phyloP scores from a whole-genome alignment of 768 basidiomycete species.

The Lentinus tigrinus region DNA sequence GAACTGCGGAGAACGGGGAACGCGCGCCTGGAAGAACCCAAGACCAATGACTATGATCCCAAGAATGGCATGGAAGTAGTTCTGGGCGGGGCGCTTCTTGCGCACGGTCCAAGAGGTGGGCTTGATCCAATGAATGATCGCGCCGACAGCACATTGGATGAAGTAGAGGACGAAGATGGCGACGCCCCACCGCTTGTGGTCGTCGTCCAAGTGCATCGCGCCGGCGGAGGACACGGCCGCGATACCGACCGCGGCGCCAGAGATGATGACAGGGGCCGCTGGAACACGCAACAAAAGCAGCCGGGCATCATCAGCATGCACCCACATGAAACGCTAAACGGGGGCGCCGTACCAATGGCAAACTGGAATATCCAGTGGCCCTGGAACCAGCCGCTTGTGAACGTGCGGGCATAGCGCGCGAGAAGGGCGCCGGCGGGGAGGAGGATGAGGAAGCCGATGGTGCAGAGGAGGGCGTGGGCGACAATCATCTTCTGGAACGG shows the following conservation, averaged over 20 bases:
- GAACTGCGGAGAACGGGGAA: too few species aligned
- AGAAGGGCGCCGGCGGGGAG: constrained; percentile 59
- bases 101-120: constrained; percentile 34
- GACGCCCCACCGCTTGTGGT: constrained; percentile 52
- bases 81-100: constrained; percentile 43
- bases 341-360: constrained; percentile 31
- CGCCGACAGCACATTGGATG: constrained; percentile 47
- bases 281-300: not conserved
- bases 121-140: constrained; percentile 55
- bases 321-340: not conserved
- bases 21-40: constrained; percentile 43
- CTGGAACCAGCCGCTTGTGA: constrained; percentile 40
- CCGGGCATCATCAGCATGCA: not conserved
- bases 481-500: constrained; percentile 51
- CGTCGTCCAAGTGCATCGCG: constrained; percentile 37
- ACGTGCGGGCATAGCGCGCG: constrained; percentile 54
- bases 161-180: constrained; percentile 55
- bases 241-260: constrained; percentile 47
- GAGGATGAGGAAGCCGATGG: constrained; percentile 53
- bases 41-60: constrained; percentile 55
- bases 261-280: constrained; percentile 53
- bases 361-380: constrained; percentile 52
- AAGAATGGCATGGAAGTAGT: constrained; percentile 42
- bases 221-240: constrained; percentile 32
- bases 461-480: constrained; percentile 50